Evolutionary conservation across 2,329 filamentous ascomycete species (phyloP).

Genomic region (Xylariaceae sp.): DNA sequence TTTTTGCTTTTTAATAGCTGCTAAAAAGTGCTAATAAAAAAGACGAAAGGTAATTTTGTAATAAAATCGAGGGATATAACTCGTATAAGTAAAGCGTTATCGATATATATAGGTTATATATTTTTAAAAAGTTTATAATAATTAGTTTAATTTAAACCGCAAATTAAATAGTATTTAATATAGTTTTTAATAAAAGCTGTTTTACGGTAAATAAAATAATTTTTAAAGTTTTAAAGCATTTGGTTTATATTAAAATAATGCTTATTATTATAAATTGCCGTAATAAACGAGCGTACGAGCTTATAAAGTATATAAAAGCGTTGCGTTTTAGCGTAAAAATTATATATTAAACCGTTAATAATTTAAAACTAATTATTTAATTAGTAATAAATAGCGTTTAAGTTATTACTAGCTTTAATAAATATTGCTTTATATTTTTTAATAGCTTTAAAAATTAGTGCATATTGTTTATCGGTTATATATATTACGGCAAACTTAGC

Average conservation of each 20-base stretch:
- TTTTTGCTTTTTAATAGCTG: too few species aligned
- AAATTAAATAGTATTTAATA: conserved; percentile 2
- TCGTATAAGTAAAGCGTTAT: too few species aligned
- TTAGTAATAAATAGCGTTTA: neutral
- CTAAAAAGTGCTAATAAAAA: too few species aligned
- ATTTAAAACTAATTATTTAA: neutral
- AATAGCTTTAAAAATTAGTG: neutral
- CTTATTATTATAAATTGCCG: neutral
- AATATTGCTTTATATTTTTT: neutral
- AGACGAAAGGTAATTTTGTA: too few species aligned
- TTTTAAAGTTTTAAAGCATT: neutral
- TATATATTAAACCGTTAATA: conserved; percentile 1
- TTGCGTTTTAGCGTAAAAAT: neutral
- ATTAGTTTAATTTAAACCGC: too few species aligned
- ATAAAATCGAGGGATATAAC: too few species aligned
- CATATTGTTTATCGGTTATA: neutral
- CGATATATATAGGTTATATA: too few species aligned
- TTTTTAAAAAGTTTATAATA: too few species aligned
- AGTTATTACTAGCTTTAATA: neutral
- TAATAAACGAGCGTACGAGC: neutral
- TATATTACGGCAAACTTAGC: neutral
- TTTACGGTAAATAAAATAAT: neutral
- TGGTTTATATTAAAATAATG: conserved; percentile 1
- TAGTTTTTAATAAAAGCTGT: conserved; percentile 1
- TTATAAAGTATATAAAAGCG: neutral